These are phyloP conservation scores for Trichoderma asperelloides DNA, from an alignment of 495 filamentous ascomycete species.

Conservation along the genomic window DNA sequence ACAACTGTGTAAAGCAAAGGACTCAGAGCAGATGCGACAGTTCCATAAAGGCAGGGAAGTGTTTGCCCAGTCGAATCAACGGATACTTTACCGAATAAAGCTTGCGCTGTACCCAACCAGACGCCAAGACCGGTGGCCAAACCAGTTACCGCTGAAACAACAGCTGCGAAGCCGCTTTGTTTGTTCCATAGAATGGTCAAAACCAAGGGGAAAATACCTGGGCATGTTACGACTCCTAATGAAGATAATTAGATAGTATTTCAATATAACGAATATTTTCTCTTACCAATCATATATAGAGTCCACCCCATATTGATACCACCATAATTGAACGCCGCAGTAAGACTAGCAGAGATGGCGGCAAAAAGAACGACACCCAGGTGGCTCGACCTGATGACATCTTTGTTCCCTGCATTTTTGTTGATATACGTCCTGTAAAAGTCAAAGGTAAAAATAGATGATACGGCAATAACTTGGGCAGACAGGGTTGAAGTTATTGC, in stretches of 20 bases:
- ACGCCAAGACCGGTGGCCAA: conserved; percentile 53
- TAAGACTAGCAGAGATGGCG: conserved; percentile 30
- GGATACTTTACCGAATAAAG: conserved; percentile 47
- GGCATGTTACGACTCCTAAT: conserved; percentile 67
- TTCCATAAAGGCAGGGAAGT: conserved; percentile 72
- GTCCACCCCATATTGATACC: conserved; percentile 43
- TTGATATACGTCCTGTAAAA: conserved; percentile 47
- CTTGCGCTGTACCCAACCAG: conserved; percentile 63
- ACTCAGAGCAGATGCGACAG: conserved; percentile 56
- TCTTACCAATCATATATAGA: conserved; percentile 2
- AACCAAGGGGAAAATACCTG: conserved; percentile 60
- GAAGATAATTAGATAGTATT: conserved; percentile 50
- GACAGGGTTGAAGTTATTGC: conserved; percentile 40
- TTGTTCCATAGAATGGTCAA: conserved; percentile 59
- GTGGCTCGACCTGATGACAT: conserved; percentile 40
- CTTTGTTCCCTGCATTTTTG: conserved; percentile 28
- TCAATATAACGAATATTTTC: background rate
- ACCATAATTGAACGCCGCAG: conserved; percentile 28
- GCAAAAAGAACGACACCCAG: conserved; percentile 38
- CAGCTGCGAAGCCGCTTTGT: conserved; percentile 56
- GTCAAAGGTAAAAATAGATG: conserved; percentile 46
- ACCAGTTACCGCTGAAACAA: conserved; percentile 51
- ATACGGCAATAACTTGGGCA: conserved; percentile 46
- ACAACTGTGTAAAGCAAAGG: conserved; percentile 63
- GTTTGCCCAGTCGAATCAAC: conserved; percentile 57